Conservation (phyloP, 768 basidiomycete genomes). For the Nidula microcarpa region DNA sequence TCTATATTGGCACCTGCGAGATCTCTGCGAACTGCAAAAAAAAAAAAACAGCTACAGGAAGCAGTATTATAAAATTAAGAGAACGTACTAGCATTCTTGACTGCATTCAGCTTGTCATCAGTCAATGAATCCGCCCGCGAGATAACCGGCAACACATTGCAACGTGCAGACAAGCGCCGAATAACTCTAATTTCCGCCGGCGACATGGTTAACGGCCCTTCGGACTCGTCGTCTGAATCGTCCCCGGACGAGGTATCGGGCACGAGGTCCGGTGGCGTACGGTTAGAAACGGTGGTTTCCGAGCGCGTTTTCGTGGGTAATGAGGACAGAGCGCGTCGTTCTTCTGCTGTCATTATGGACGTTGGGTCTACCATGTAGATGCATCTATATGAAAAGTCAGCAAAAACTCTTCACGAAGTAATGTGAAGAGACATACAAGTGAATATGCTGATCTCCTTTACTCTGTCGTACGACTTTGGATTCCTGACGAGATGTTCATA, state of each 20-base stretch:
- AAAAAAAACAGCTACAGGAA: constrained; percentile 2
- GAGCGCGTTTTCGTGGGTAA: constrained; percentile 57
- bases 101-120: constrained; percentile 64
- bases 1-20: constrained; percentile 64
- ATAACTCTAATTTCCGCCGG: constrained; percentile 80
- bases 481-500: constrained; percentile 44
- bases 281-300: constrained; percentile 60
- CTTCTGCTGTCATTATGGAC: constrained; percentile 55
- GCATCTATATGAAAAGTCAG: constrained; percentile 43
- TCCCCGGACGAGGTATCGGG: constrained; percentile 50
- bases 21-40: constrained; percentile 51
- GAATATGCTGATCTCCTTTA: constrained; percentile 88
- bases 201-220: constrained; percentile 59
- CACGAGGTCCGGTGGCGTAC: constrained; percentile 49
- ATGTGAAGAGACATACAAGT: constrained; percentile 54
- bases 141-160: constrained; percentile 81
- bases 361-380: constrained; percentile 84
- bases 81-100: constrained; percentile 58
- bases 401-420: neutral
- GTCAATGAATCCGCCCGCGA: constrained; percentile 82
- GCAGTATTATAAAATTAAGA: neutral
- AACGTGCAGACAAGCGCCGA: constrained; percentile 65
- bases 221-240: constrained; percentile 42
- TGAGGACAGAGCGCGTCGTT: constrained; percentile 46
- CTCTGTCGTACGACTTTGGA: constrained; percentile 84